Base-by-base conservation (phyloP, 768 basidiomycete genomes). In the Psilocybe subaeruginosa region DNA sequence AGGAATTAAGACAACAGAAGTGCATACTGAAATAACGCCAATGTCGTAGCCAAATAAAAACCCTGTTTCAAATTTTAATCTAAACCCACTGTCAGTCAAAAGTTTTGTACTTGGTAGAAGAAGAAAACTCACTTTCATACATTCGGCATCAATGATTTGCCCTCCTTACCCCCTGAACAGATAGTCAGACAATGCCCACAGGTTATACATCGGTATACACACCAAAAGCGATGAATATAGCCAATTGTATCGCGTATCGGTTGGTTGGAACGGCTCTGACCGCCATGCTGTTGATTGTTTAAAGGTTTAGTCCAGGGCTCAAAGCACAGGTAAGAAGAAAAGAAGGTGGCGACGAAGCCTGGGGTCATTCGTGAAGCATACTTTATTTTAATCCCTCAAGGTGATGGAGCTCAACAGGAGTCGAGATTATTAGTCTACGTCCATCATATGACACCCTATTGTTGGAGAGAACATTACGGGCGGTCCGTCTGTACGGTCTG, bases 21-120 rank as follows among this genome's bases (percentile, higher is more conserved):
- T 35, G 33, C 81, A 55, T 62, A 89, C 87, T 58, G 89, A 90
- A 62, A 90, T 90, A 57, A 91, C 86, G 71, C 90, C 88, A 70
- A 91, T 89, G 64, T 91, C 89, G 71, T 90, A 91, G 62, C 89
- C 88, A 58, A 89, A 90, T 8, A 90, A 73, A 70, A 88, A 89
- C 9, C 86, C 87, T 84, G 43, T 17, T 30, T 17, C 49, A 19
- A 33, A 48, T 11, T 4, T 54, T 43, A 16, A 43, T 43, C 41
- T 43, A 16, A 35, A 37, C 3, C 30, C 19, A 17, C 11, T 35
- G 46, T 35, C 27, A 57, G 31, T 37, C 7, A 19, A 23, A 33
- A 45, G 45, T 2, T 30, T 0, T 4, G 4, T 11, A 27, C 17
- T 29, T 29, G 1, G 3, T 0, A 30, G 14, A n/a, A 30, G 14